Base-by-base conservation (phyloP, 257 asterid genomes). In the Nicotiana noctiflora region DNA sequence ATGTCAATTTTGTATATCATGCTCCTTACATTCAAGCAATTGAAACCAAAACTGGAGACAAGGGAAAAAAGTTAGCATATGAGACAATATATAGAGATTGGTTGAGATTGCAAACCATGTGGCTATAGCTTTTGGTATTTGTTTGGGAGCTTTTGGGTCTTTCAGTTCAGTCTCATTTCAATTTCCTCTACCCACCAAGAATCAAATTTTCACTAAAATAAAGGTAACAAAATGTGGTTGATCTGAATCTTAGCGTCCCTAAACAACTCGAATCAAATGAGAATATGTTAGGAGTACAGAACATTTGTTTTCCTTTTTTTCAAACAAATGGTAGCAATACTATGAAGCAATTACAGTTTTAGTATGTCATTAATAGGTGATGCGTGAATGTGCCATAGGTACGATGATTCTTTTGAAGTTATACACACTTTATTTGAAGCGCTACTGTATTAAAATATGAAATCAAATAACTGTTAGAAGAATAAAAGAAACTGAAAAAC, bases 81-180 rank as follows among this genome's bases (percentile, higher is more conserved):
- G 66, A 59, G 82, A 86, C 77, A 81, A 34, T 21, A 65, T 17
- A 83, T 44, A 37, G 15, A 55, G 61, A 65, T 81, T 80, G 60
- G 75, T 59, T 80, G 81, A 53, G 34, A 78, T 83, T 76, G 79
- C 84, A 80, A 84, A 86, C 84, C 88, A 82, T 62, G 81, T 23
- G 53, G 27, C 78, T 37, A 32, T 84, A 64, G 27, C 80, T 68
- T 75, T 61, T 55, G 53, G 61, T 52, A 78, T 44, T 84, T 83
- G 90, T 86, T 82, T 81, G 74, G 77, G 83, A 81, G 70, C 19
- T 40, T 78, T 89, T 87, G 89, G 90, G 84, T 77, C 81, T 83
- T 83, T 61, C 78, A 68, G 55, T 57, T 49, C 3, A 23, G n/a
- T 53, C 34, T 60, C 81, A 49, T 76, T 81, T 82, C 70, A 49